phyloP scores from a whole-genome alignment of 2,329 filamentous ascomycete species.

The Stachybotrys echinatus region DNA sequence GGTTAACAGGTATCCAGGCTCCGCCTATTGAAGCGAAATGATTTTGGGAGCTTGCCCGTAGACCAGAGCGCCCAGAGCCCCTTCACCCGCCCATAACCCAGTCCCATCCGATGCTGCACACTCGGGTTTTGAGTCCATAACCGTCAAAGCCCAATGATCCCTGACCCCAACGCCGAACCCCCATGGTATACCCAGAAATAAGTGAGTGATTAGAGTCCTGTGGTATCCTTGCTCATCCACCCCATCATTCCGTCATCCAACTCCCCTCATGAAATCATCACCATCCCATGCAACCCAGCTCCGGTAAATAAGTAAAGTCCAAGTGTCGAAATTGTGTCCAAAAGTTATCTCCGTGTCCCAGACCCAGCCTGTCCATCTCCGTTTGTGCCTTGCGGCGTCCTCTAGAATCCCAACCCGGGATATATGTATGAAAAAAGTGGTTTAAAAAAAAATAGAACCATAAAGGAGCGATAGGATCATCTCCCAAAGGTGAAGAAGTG shows the following conservation, averaged over 20 bases:
- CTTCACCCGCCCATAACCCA: slow-evolving; percentile 11
- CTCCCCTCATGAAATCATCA: slow-evolving; percentile 7
- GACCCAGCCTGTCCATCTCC: not conserved
- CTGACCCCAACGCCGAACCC: not conserved
- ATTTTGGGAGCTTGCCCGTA: slow-evolving; percentile 20
- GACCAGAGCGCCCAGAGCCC: slow-evolving; percentile 22
- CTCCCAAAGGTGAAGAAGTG: too few relatives aligned
- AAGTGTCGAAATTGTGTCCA: slow-evolving; percentile 20
- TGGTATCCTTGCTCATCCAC: not conserved
- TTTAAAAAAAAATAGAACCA: slow-evolving; percentile 16
- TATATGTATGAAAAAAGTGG: slow-evolving; percentile 20
- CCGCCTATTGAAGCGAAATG: not conserved
- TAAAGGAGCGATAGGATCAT: too few relatives aligned
- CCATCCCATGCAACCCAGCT: not conserved
- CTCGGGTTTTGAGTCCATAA: slow-evolving; percentile 2
- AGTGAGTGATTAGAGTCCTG: not conserved
- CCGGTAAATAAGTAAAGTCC: not conserved
- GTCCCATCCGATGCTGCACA: not conserved
- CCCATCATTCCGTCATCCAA: not conserved
- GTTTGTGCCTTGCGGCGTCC: slow-evolving; percentile 33
- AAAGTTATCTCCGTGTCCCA: slow-evolving; percentile 17
- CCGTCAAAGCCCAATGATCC: not conserved
- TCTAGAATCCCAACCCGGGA: slow-evolving; percentile 29
- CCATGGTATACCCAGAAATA: not conserved
- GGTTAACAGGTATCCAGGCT: not conserved